Evolutionary conservation across 257 asterid species (phyloP).

Genomic region (Nicotiana paniculata): DNA sequence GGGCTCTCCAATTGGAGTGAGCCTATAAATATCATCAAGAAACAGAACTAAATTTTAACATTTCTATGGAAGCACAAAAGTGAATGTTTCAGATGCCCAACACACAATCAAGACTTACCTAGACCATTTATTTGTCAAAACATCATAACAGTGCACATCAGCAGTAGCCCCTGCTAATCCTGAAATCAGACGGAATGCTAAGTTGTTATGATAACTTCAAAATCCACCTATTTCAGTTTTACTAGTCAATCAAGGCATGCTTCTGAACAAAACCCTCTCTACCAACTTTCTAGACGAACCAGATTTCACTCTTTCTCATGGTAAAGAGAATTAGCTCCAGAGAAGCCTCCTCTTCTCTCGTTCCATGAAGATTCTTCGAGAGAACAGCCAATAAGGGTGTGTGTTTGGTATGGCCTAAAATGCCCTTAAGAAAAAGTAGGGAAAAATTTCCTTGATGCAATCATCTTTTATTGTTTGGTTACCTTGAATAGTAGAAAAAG

Average conservation of each 20-base stretch:
- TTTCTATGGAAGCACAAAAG: slow-evolving; percentile 9
- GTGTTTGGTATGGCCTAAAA: background rate
- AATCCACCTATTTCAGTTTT: slow-evolving; percentile 48
- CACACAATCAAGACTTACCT: slow-evolving; percentile 49
- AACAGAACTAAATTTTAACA: slow-evolving; percentile 7
- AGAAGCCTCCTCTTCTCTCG: slow-evolving; percentile 84
- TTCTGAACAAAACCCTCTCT: background rate
- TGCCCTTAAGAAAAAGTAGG: background rate
- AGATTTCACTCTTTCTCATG: slow-evolving; percentile 39
- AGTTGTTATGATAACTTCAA: slow-evolving; percentile 41
- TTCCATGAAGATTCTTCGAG: slow-evolving; percentile 29
- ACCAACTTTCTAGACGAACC: background rate
- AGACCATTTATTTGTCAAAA: slow-evolving; percentile 89
- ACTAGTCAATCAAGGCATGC: background rate
- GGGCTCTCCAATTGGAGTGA: slow-evolving; percentile 97
- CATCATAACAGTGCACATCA: slow-evolving; percentile 91
- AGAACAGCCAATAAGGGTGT: background rate
- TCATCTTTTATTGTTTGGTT: background rate
- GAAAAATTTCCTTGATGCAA: background rate
- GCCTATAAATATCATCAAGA: slow-evolving; percentile 33
- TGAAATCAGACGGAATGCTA: slow-evolving; percentile 31
- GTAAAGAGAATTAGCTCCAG: slow-evolving; percentile 12
- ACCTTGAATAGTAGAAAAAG: background rate
- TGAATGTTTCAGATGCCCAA: background rate
- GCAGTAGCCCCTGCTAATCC: slow-evolving; percentile 99